Percentiles rank a stretch among this genome's conserved stretches.
phyloP scores from a whole-genome alignment of 2,329 filamentous ascomycete genomes.

The Alternaria sp. region DNA sequence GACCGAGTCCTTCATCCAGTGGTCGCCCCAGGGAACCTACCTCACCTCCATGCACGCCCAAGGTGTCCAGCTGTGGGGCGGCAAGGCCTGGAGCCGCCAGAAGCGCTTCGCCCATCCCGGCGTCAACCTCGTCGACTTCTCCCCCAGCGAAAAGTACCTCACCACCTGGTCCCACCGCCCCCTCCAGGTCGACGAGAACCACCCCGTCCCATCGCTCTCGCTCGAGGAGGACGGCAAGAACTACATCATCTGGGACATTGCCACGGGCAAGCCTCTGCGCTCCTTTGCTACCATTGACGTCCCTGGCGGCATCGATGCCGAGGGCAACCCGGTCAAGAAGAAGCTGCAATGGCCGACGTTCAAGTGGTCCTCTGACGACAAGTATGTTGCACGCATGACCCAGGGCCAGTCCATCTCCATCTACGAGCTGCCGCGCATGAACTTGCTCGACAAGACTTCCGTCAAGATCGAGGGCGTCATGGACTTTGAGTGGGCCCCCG shows the following conservation, averaged over 20 bases:
- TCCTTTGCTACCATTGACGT: conserved; percentile 92
- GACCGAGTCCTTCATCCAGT: conserved; percentile 98
- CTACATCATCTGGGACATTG: conserved; percentile 98
- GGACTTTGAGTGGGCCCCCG: conserved; percentile 98
- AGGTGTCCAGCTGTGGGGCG: conserved; percentile 97
- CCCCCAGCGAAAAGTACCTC: conserved; percentile 87
- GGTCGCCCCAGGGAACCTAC: conserved; percentile 94
- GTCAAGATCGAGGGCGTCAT: conserved; percentile 97
- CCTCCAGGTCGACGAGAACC: conserved; percentile 88
- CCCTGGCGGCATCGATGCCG: conserved; percentile 66
- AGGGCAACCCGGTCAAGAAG: conserved; percentile 75
- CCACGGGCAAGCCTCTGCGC: conserved; percentile 84
- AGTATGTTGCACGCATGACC: conserved; percentile 91
- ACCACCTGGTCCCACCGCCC: conserved; percentile 97
- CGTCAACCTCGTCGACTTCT: conserved; percentile 96
- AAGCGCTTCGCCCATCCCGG: conserved; percentile 94
- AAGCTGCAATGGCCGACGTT: conserved; percentile 98
- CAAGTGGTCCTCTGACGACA: conserved; percentile 98
- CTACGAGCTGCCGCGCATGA: conserved; percentile 89
- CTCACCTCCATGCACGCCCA: conserved; percentile 94
- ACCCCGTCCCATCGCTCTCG: conserved; percentile 74
- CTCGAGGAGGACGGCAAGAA: conserved; percentile 98
- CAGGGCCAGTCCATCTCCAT: conserved; percentile 88
- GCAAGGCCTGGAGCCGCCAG: conserved; percentile 84
- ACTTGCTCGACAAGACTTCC: conserved; percentile 84